Percentiles rank a stretch among this genome's conserved stretches.
These are phyloP conservation scores for Inonotus hispidus DNA, from an alignment of 1,284 basidiomycete genomes.

Conservation along the genomic window DNA sequence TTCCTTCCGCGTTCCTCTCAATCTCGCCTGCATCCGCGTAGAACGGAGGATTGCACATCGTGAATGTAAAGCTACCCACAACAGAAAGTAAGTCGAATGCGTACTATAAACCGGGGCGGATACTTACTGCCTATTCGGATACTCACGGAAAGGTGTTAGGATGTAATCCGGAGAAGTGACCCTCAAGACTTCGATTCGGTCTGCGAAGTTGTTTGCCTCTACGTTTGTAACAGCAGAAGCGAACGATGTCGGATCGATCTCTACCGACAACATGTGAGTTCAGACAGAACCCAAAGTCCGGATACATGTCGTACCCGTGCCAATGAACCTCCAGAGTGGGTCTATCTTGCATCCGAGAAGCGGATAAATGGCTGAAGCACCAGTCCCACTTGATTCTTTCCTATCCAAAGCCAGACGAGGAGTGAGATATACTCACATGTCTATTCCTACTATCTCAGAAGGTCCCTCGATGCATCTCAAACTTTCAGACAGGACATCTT, in stretches of 20 bases:
- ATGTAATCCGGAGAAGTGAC: slow-evolving; percentile 39
- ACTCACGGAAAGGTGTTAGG: slow-evolving; percentile 40
- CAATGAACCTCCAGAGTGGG: slow-evolving; percentile 54
- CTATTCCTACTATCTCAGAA: slow-evolving; percentile 32
- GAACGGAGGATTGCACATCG: slow-evolving; percentile 97
- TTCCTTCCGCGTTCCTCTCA: slow-evolving; percentile 48
- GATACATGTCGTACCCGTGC: slow-evolving; percentile 51
- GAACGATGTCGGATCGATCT: slow-evolving; percentile 63
- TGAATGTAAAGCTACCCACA: slow-evolving; percentile 52
- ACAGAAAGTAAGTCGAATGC: not conserved
- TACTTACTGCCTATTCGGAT: slow-evolving; percentile 22
- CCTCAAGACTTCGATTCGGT: slow-evolving; percentile 45
- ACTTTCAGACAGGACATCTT: slow-evolving; percentile 45
- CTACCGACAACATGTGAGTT: slow-evolving; percentile 32
- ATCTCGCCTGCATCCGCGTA: slow-evolving; percentile 74
- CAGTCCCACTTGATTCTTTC: slow-evolving; percentile 70
- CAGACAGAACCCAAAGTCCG: not conserved
- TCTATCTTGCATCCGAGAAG: slow-evolving; percentile 63
- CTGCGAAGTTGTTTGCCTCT: slow-evolving; percentile 43
- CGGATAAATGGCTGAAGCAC: slow-evolving; percentile 87
- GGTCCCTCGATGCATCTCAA: not conserved
- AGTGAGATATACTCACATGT: slow-evolving; percentile 33
- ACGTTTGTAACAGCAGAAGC: slow-evolving; percentile 52
- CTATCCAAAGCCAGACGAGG: slow-evolving; percentile 18
- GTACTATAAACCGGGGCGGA: not conserved